These are phyloP conservation scores for Trifolium subterraneum DNA, from an alignment of 306 rosid species.

Conservation along the genomic window DNA sequence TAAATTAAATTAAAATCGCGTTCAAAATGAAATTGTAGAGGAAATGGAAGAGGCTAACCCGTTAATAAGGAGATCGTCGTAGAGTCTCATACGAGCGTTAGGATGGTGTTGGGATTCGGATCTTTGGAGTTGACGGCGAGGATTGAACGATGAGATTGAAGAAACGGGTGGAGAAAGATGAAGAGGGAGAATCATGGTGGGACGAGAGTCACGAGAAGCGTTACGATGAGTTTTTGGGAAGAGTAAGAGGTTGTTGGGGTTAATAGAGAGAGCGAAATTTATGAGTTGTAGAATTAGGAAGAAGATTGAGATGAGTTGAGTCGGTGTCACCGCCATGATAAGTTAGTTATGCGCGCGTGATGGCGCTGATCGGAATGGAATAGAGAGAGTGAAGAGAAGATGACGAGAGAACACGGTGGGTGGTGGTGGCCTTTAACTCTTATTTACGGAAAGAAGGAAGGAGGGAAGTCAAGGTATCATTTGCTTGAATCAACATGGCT, in stretches of 20 bases:
- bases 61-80: constrained; percentile 87
- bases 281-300: constrained; percentile 33
- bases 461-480: constrained; percentile 23
- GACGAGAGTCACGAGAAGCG: constrained; percentile 50
- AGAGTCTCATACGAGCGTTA: constrained; percentile 87
- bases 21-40: neutral
- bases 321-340: constrained; percentile 46
- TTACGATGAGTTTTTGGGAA: constrained; percentile 19
- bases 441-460: neutral
- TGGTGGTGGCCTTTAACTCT: neutral
- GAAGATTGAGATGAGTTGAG: constrained; percentile 35
- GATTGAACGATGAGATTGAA: constrained; percentile 39
- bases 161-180: constrained; percentile 59
- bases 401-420: neutral
- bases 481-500: neutral
- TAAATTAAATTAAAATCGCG: neutral
- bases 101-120: constrained; percentile 53
- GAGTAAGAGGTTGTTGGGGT: constrained; percentile 46
- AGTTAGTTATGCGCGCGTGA: neutral
- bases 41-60: constrained; percentile 57
- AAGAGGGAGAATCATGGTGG: constrained; percentile 78
- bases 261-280: constrained; percentile 40
- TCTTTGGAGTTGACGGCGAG: constrained; percentile 72
- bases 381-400: neutral
- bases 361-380: constrained; percentile 41